Evolutionary conservation across 352 stramenopile species (phyloP).

Genomic region (Albugo laibachii): DNA sequence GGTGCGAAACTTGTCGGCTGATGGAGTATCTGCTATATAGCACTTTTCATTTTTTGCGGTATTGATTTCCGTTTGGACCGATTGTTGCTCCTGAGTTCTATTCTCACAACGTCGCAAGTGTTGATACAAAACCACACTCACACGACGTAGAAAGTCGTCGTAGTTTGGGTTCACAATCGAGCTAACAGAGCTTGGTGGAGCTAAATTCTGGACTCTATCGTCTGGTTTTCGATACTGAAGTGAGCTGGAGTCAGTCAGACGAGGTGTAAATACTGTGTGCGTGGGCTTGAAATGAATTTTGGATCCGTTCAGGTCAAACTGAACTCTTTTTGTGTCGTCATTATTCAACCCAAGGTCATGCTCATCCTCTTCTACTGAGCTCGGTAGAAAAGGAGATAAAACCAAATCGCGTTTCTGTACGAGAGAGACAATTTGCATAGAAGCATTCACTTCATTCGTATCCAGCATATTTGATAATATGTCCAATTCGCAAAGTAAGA

Average conservation of each 20-base stretch:
- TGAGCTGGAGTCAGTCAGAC: conserved; percentile 34
- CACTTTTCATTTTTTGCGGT: not conserved
- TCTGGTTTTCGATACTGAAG: conserved; percentile 67
- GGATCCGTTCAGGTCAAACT: not conserved
- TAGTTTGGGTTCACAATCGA: conserved; percentile 82
- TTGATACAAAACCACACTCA: conserved; percentile 80
- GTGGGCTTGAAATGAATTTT: conserved; percentile 71
- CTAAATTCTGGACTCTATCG: conserved; percentile 49
- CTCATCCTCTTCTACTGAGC: conserved; percentile 48
- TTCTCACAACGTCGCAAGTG: conserved; percentile 78
- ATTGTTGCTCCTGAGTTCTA: conserved; percentile 30
- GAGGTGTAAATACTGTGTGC: conserved; percentile 67
- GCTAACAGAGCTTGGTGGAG: conserved; percentile 40
- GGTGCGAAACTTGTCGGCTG: not conserved
- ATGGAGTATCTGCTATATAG: not conserved
- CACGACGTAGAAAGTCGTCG: conserved; percentile 73
- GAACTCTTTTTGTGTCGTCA: conserved; percentile 1
- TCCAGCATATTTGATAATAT: not conserved
- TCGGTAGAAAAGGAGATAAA: conserved; percentile 54
- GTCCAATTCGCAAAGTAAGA: too few species aligned
- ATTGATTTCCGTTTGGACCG: not conserved
- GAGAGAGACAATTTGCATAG: not conserved
- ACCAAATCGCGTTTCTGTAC: conserved; percentile 28
- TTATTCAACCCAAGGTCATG: not conserved
- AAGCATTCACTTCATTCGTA: not conserved